Conservation (phyloP, 2,329 filamentous ascomycete species). For the Xenoacremonium recifei region DNA sequence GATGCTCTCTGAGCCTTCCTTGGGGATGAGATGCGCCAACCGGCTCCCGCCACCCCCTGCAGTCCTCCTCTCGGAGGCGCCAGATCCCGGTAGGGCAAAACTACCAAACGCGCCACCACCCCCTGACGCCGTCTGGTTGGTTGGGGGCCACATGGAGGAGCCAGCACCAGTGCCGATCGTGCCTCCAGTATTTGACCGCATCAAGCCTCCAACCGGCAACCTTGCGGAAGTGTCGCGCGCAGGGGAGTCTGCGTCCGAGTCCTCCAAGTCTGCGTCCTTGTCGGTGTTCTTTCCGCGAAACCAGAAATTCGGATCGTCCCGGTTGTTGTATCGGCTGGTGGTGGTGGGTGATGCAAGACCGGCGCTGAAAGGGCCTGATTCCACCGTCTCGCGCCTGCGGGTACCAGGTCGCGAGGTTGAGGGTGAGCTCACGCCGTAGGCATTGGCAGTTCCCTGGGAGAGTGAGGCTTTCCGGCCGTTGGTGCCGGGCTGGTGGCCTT, state of each 20-base stretch:
- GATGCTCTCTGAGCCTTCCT: slow-evolving; percentile 69
- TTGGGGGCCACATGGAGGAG: slow-evolving; percentile 40
- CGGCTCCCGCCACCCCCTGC: slow-evolving; percentile 83
- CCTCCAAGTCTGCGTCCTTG: slow-evolving; percentile 55
- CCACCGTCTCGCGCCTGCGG: slow-evolving; percentile 78
- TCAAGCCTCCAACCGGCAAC: slow-evolving; percentile 44
- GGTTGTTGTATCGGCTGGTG: slow-evolving; percentile 53
- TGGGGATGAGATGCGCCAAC: slow-evolving; percentile 80
- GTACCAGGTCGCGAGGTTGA: slow-evolving; percentile 68
- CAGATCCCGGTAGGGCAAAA: slow-evolving; percentile 67
- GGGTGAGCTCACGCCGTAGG: slow-evolving; percentile 72
- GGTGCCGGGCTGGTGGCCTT: slow-evolving; percentile 55
- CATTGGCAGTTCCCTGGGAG: slow-evolving; percentile 64
- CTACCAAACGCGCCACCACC: slow-evolving; percentile 78
- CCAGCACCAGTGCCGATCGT: slow-evolving; percentile 43
- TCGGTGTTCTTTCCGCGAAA: slow-evolving; percentile 54
- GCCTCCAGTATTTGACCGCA: slow-evolving; percentile 56
- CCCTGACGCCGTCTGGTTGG: slow-evolving; percentile 61
- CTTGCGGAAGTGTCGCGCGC: slow-evolving; percentile 31
- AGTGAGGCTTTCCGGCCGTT: slow-evolving; percentile 81
- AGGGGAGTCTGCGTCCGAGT: slow-evolving; percentile 41
- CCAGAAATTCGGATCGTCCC: slow-evolving; percentile 63
- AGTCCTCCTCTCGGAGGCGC: slow-evolving; percentile 71
- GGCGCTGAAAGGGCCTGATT: slow-evolving; percentile 61
- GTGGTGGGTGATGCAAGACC: slow-evolving; percentile 61